phyloP scores from a whole-genome alignment of 2,329 filamentous ascomycete species.

The Rhinocladiella similis region DNA sequence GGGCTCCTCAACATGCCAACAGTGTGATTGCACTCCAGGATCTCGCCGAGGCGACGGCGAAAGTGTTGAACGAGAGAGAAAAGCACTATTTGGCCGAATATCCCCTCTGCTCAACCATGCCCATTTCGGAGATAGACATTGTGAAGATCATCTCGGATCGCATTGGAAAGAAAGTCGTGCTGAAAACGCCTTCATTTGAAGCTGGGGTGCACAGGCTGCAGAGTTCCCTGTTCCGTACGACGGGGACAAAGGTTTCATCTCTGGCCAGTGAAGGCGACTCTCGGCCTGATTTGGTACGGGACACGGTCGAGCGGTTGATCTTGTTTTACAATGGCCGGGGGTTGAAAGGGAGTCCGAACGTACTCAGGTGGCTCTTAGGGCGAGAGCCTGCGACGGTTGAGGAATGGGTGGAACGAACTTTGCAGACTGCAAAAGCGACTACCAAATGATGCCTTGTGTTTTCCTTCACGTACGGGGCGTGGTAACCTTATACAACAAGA shows the following conservation, averaged over 20 bases:
- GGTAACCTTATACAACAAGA: too few relatives aligned
- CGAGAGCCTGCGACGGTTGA: conserved; percentile 1
- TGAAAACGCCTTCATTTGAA: conserved; percentile 3
- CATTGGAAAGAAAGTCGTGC: too few relatives aligned
- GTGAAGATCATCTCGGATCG: too few relatives aligned
- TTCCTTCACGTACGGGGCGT: too few relatives aligned
- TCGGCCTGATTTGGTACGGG: conserved; percentile 2
- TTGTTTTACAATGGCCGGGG: conserved; percentile 30
- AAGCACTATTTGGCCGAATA: conserved; percentile 2
- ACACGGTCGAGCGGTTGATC: conserved; percentile 26
- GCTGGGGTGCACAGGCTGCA: neutral
- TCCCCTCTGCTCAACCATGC: neutral
- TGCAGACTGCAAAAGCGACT: too few relatives aligned
- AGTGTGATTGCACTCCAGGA: neutral
- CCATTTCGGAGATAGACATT: neutral
- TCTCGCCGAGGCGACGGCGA: conserved; percentile 1
- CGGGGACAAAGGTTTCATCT: too few relatives aligned
- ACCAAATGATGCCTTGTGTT: too few relatives aligned
- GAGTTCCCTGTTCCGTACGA: too few relatives aligned
- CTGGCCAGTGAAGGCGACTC: too few relatives aligned
- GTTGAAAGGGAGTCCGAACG: conserved; percentile 28
- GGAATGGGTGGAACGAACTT: too few relatives aligned
- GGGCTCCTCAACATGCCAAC: too few relatives aligned
- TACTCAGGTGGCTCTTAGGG: conserved; percentile 31
- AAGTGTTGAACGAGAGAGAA: conserved; percentile 1